Evolutionary conservation across 1,284 basidiomycete genomes (phyloP).

Genomic region (Apiotrichum mycotoxinovorans): DNA sequence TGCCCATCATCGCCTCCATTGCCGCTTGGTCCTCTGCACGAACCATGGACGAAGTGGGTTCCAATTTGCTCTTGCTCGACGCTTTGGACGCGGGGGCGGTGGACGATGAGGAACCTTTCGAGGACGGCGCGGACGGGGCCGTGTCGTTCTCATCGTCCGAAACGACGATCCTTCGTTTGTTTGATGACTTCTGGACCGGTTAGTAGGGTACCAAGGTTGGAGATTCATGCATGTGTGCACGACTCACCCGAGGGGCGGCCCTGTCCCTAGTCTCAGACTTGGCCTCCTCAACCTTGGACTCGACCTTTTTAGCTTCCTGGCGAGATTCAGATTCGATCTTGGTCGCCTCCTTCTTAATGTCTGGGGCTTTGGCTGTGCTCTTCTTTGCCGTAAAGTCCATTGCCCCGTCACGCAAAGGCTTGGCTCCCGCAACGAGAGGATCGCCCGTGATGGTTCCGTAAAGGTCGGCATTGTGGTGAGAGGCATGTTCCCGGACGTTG

Average conservation of each 20-base stretch:
- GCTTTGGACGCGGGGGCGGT: neutral
- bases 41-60: slow-evolving; percentile 37
- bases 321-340: neutral
- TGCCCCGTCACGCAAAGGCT: slow-evolving; percentile 28
- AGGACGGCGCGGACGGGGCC: slow-evolving; percentile 4
- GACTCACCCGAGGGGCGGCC: neutral
- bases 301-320: neutral
- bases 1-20: slow-evolving; percentile 46
- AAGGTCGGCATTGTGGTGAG: slow-evolving; percentile 24
- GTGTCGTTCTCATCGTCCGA: slow-evolving; percentile 37
- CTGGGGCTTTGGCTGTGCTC: slow-evolving; percentile 3
- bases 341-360: neutral
- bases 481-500: slow-evolving; percentile 22
- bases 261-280: slow-evolving; percentile 2
- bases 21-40: slow-evolving; percentile 40
- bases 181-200: slow-evolving; percentile 4
- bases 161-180: slow-evolving; percentile 31
- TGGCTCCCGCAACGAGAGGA: slow-evolving; percentile 14
- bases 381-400: slow-evolving; percentile 24
- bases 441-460: slow-evolving; percentile 42
- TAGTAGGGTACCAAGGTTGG: neutral
- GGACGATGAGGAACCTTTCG: neutral
- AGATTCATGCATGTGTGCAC: too few species aligned
- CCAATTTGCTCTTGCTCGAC: slow-evolving; percentile 10
- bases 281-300: neutral